Conservation (phyloP, 2,329 filamentous ascomycete species). For the Ceratocystis variospora region DNA sequence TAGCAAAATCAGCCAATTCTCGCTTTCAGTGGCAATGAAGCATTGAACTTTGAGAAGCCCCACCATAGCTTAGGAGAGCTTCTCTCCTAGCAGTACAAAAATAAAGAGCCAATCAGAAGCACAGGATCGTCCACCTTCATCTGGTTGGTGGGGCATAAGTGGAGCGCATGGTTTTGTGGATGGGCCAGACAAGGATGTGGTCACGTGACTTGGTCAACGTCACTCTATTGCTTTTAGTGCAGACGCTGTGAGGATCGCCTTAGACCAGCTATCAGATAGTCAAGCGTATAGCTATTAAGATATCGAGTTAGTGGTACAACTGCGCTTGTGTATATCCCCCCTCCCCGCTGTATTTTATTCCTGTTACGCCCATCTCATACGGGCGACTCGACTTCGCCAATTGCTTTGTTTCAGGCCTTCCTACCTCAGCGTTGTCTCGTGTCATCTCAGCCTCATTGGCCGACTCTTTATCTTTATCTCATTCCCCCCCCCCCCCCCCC, state of each 20-base stretch:
- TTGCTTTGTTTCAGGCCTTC: background rate
- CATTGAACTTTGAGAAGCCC: background rate
- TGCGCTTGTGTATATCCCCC: too few species aligned
- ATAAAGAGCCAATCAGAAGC: background rate
- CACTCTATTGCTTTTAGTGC: background rate
- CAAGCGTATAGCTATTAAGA: background rate
- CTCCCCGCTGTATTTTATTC: too few species aligned
- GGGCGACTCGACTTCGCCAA: background rate
- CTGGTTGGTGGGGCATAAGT: background rate
- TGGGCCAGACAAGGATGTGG: background rate
- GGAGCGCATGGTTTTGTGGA: background rate
- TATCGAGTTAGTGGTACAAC: background rate
- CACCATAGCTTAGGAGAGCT: conserved; percentile 5
- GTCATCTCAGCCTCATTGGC: background rate
- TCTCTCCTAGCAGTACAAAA: too few species aligned
- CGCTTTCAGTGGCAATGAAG: background rate
- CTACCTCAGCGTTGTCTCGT: background rate
- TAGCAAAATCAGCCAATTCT: background rate
- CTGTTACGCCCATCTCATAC: too few species aligned
- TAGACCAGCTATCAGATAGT: background rate
- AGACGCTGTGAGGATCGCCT: background rate
- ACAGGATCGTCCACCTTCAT: background rate
- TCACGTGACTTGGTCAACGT: background rate
- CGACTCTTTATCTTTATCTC: background rate
- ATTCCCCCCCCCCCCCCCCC: background rate